Percentiles rank a stretch among this genome's conserved stretches.
Conservation (phyloP, 768 basidiomycete species). For the Clathrus columnatus region DNA sequence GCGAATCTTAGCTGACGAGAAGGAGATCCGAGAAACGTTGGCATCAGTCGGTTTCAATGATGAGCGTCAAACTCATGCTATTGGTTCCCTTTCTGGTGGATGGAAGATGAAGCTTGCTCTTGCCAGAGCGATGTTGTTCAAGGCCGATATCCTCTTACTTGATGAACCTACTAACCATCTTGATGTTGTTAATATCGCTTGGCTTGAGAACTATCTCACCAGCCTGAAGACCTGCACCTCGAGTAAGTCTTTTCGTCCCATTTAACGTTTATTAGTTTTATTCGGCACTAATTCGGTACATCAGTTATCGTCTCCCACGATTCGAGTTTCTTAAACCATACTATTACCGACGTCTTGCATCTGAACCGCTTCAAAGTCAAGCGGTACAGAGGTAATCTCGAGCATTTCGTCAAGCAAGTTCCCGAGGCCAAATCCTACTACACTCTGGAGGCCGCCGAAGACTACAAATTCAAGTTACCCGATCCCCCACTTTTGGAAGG, state of each 20-base stretch:
- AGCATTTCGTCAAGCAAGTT: slow-evolving; percentile 87
- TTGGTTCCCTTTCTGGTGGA: slow-evolving; percentile 91
- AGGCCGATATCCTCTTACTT: slow-evolving; percentile 91
- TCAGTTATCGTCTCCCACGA: slow-evolving; percentile 96
- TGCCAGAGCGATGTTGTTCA: slow-evolving; percentile 95
- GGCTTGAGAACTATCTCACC: slow-evolving; percentile 92
- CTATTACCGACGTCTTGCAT: slow-evolving; percentile 95
- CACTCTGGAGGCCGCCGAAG: slow-evolving; percentile 89
- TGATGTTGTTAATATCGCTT: slow-evolving; percentile 95
- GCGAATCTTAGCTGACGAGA: slow-evolving; percentile 61
- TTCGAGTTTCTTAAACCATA: slow-evolving; percentile 95
- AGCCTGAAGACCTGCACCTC: slow-evolving; percentile 87
- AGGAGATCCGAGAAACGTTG: slow-evolving; percentile 73
- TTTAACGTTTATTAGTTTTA: background rate
- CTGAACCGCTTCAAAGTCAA: slow-evolving; percentile 97
- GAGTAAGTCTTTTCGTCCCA: slow-evolving; percentile 38
- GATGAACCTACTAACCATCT: slow-evolving; percentile 97
- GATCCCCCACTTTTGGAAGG: slow-evolving; percentile 95
- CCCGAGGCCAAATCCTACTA: slow-evolving; percentile 98
- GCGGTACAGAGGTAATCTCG: slow-evolving; percentile 92
- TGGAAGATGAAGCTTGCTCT: slow-evolving; percentile 99
- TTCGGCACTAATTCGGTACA: slow-evolving; percentile 11
- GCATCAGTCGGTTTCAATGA: slow-evolving; percentile 88
- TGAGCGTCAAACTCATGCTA: slow-evolving; percentile 75
- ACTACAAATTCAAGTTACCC: slow-evolving; percentile 98